Percentiles rank a stretch among this genome's conserved stretches.
Evolutionary conservation across 129 eudicot species (phyloP).

Genomic region (Ambrosia trifida): DNA sequence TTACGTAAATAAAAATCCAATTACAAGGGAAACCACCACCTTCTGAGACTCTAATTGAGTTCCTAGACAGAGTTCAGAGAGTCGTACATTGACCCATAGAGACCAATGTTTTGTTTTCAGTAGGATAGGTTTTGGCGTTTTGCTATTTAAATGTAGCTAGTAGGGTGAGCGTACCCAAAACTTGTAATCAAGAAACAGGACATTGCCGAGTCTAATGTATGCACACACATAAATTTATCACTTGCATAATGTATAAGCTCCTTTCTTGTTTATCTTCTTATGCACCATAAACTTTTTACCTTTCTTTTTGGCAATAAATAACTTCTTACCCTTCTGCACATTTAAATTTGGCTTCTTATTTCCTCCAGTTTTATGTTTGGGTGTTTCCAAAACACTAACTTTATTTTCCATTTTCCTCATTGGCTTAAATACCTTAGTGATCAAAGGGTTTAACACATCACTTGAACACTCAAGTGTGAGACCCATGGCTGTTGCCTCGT

Average conservation of each 20-base stretch:
- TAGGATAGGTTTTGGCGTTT: too few species aligned
- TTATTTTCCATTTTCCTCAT: slow-evolving; percentile 38
- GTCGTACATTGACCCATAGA: too few species aligned
- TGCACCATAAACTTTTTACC: slow-evolving; percentile 28
- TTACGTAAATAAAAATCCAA: too few species aligned
- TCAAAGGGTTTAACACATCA: slow-evolving; percentile 49
- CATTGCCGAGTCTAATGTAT: neutral
- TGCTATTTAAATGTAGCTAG: too few species aligned
- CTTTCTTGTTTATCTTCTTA: slow-evolving; percentile 25
- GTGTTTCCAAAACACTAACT: slow-evolving; percentile 18
- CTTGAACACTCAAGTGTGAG: slow-evolving; percentile 42
- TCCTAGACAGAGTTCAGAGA: too few species aligned
- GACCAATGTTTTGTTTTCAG: too few species aligned
- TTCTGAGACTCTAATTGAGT: too few species aligned
- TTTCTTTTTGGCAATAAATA: slow-evolving; percentile 17
- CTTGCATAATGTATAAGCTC: slow-evolving; percentile 15
- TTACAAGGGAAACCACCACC: too few species aligned
- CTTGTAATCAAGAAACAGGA: slow-evolving; percentile 1
- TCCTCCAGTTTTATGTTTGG: slow-evolving; percentile 18
- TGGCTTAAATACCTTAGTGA: slow-evolving; percentile 56
- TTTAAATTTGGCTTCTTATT: slow-evolving; percentile 18
- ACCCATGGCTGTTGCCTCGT: slow-evolving; percentile 54
- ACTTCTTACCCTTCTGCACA: slow-evolving; percentile 32
- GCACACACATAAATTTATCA: neutral
- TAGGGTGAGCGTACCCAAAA: neutral